Base-by-base conservation (phyloP, 164 flowering plant species). In the Cinnamomum chago region DNA sequence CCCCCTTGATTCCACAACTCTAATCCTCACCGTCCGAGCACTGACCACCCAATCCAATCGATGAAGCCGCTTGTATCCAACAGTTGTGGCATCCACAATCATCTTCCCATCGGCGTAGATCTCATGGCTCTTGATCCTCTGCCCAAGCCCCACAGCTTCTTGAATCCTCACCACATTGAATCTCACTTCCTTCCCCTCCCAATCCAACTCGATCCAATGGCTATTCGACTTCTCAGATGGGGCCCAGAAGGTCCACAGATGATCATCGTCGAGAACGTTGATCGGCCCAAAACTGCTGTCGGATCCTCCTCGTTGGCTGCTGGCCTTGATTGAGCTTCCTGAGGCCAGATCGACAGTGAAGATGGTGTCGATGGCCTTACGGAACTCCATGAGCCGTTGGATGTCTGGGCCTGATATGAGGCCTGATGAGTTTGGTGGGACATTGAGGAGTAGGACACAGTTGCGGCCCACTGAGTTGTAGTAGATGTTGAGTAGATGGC, bases 61-160 rank as follows among this genome's bases (percentile, higher is more conserved):
- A 78, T 95, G 92, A 70, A 95, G 92, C 84, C 88, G 90, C 91
- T 95, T 95, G 81, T 93, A 81, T 28, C 99, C 99, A 7, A 95
- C 79, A 14, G 98, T 95, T 0, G 90, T 92, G 51, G 92, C 93
- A 0, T 76, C 65, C 5, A 18, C 70, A 2, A 78, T 92, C 22
- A 93, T 71, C 66, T 17, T 10, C 58, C 95, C 95, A 28, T 92
- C 95, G 1, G 83, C 87, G 23, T 83, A 88, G 24, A 93, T 78
- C 58, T 85, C 88, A 65, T 95, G 96, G 75, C 78, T 64, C 71
- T 78, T 73, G 64, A 95, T 80, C 86, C 99, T 86, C 79, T 95
- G 98, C 58, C 99, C 98, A 0, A 95, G 85, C 72, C 97, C 95
- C 13, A 95, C 88, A 1, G 99, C 92, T 62, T 95, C 99, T 79